phyloP scores from a whole-genome alignment of 129 eudicot species.

The Flaveria robusta region DNA sequence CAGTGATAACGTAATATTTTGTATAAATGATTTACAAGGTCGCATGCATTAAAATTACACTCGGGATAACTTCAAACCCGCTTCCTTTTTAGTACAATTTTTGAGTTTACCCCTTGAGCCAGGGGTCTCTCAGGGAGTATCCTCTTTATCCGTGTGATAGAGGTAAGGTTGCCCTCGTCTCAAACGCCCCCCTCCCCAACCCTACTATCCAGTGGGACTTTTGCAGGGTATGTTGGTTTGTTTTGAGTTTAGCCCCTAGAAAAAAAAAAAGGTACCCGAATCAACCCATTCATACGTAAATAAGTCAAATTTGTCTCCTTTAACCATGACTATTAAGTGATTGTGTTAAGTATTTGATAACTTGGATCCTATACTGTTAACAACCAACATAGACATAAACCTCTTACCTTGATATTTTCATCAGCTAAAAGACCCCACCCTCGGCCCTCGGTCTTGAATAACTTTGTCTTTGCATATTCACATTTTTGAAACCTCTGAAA shows the following conservation, averaged over 20 bases:
- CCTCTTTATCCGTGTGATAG: too few species aligned
- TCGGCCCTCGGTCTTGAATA: constrained; percentile 85
- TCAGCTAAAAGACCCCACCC: constrained; percentile 98
- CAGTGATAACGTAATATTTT: background rate
- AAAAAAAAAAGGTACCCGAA: background rate
- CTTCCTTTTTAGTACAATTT: background rate
- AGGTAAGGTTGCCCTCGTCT: too few species aligned
- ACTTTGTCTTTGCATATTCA: constrained; percentile 77
- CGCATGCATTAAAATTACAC: constrained; percentile 10
- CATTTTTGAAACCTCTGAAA: constrained; percentile 83
- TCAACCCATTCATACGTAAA: background rate
- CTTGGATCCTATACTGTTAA: constrained; percentile 21
- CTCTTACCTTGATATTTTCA: constrained; percentile 65
- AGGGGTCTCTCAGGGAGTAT: too few species aligned
- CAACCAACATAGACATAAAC: constrained; percentile 4
- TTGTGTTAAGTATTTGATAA: constrained; percentile 8
- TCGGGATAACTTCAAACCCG: background rate
- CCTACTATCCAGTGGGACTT: too few species aligned
- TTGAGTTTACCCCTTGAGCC: background rate
- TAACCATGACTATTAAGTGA: constrained; percentile 11
- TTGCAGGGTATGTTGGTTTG: too few species aligned
- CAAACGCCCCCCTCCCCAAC: too few species aligned
- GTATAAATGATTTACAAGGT: background rate
- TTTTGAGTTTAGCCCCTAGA: background rate
- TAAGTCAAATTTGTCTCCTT: background rate